phyloP scores from a whole-genome alignment of 2,329 filamentous ascomycete species.

The Fusarium pseudonygamai region DNA sequence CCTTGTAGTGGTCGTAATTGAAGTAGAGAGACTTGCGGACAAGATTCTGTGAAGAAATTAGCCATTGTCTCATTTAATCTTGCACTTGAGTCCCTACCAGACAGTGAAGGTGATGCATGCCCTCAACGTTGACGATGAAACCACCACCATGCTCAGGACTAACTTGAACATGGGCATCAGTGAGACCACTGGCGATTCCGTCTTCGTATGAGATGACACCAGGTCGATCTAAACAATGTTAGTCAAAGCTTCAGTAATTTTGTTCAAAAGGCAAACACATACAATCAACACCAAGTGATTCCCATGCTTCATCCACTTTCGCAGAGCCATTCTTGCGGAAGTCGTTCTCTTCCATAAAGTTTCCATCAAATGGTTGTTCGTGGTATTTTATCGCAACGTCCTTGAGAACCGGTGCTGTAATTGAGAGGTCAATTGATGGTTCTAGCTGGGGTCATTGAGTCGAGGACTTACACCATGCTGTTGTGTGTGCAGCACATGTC shows the following conservation, averaged over 20 bases:
- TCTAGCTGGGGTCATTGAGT: fast-evolving
- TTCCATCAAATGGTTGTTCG: constrained; percentile 61
- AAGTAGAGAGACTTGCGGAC: constrained; percentile 66
- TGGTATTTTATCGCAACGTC: constrained; percentile 48
- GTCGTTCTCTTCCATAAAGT: constrained; percentile 62
- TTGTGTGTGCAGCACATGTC: constrained; percentile 44
- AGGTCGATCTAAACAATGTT: constrained; percentile 50
- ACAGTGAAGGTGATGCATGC: constrained; percentile 67
- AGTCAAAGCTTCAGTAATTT: background rate
- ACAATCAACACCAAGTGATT: constrained; percentile 56
- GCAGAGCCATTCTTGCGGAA: constrained; percentile 61
- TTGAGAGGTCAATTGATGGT: background rate
- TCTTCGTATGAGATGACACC: constrained; percentile 60
- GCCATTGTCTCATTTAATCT: fast-evolving
- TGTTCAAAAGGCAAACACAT: constrained; percentile 13
- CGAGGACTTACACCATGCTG: constrained; percentile 50
- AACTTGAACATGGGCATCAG: constrained; percentile 64
- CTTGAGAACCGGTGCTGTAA: constrained; percentile 47
- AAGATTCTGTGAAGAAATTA: constrained; percentile 56
- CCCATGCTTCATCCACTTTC: constrained; percentile 68
- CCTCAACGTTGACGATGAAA: constrained; percentile 66
- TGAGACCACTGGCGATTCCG: constrained; percentile 61
- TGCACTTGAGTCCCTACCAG: constrained; percentile 50
- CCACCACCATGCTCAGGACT: constrained; percentile 65
- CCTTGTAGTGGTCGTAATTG: constrained; percentile 67